phyloP scores from a whole-genome alignment of 1,284 basidiomycete species.

The Austroboletus niveus region DNA sequence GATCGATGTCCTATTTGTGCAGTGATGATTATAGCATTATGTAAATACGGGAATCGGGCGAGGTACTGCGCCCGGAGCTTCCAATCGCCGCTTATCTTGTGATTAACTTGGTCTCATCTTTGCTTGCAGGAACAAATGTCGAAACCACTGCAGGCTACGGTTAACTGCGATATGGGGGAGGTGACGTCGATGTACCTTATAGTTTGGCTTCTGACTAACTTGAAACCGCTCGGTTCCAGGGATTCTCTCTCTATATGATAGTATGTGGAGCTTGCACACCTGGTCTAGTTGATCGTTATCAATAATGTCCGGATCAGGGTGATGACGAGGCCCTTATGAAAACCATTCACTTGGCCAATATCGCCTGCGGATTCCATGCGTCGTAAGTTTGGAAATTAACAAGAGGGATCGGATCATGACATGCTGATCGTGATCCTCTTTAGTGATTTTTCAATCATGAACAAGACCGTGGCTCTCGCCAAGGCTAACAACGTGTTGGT shows the following conservation, averaged over 20 bases:
- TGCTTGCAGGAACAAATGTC: conserved; percentile 13
- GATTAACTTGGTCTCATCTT: background rate
- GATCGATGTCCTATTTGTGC: too few species aligned
- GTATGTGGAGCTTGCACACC: conserved; percentile 31
- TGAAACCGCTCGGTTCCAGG: conserved; percentile 32
- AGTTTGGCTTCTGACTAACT: conserved; percentile 1
- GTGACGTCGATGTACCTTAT: conserved; percentile 28
- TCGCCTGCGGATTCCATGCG: conserved; percentile 66
- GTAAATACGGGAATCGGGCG: too few species aligned
- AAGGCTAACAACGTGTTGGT: conserved; percentile 50
- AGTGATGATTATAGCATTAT: too few species aligned
- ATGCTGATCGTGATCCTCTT: background rate
- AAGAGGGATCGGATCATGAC: background rate
- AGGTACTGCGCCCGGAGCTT: background rate
- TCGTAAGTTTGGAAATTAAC: conserved; percentile 38
- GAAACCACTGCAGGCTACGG: conserved; percentile 41
- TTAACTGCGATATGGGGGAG: conserved; percentile 67
- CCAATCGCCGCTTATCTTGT: background rate
- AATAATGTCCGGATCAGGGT: conserved; percentile 36
- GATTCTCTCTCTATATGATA: conserved; percentile 52
- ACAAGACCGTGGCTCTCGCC: conserved; percentile 54
- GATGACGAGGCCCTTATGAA: conserved; percentile 62
- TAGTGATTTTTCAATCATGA: conserved; percentile 63
- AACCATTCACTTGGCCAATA: conserved; percentile 61
- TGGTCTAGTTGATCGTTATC: background rate